A percentile compares a stretch with the other conserved stretches of the same genome.
phyloP scores from a whole-genome alignment of 2,329 filamentous ascomycete species.

The Monilinia vaccinii-corymbosi region DNA sequence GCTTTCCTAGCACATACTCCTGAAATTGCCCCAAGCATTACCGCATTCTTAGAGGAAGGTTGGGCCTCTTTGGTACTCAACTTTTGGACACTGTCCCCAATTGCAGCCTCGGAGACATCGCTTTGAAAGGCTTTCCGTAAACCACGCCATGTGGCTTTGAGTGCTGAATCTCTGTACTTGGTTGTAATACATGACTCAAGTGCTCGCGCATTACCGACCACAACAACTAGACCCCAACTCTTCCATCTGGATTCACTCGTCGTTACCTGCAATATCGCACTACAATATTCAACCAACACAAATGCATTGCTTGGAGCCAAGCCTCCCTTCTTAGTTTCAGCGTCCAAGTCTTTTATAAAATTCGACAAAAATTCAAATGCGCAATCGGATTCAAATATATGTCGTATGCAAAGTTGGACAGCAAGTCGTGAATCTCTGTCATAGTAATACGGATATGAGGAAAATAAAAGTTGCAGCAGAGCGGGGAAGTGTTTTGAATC shows the following conservation, averaged over 20 bases:
- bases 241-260: conserved; percentile 54
- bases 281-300: conserved; percentile 85
- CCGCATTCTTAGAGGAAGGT: conserved; percentile 59
- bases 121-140: conserved; percentile 66
- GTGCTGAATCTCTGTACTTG: conserved; percentile 60
- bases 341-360: conserved; percentile 58
- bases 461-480: conserved; percentile 68
- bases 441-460: conserved; percentile 77
- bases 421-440: conserved; percentile 78
- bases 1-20: conserved; percentile 72
- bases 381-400: conserved; percentile 50
- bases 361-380: conserved; percentile 50
- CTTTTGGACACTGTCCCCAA: conserved; percentile 47
- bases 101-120: conserved; percentile 25
- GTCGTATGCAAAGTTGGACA: conserved; percentile 69
- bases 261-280: conserved; percentile 65
- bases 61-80: conserved; percentile 61
- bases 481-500: conserved; percentile 36
- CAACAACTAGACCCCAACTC: conserved; percentile 53
- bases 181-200: conserved; percentile 69
- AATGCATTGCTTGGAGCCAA: conserved; percentile 77
- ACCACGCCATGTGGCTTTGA: conserved; percentile 70
- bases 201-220: conserved; percentile 60
- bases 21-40: conserved; percentile 76
- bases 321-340: conserved; percentile 66